Percentiles rank a stretch among this genome's conserved stretches.
phyloP scores from a whole-genome alignment of 441 rosid genomes.

The Populus hybrid region DNA sequence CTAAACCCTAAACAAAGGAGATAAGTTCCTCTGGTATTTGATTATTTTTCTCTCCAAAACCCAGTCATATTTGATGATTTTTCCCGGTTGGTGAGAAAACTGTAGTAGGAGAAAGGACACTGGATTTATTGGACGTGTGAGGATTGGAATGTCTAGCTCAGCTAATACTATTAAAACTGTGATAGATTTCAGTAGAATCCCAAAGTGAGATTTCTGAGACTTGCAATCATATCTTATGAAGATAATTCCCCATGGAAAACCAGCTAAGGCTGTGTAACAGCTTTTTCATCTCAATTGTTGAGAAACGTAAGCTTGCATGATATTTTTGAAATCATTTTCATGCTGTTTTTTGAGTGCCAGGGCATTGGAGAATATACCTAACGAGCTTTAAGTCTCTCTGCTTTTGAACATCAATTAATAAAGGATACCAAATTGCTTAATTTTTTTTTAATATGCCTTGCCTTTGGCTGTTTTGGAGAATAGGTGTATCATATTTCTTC shows the following conservation, averaged over 20 bases:
- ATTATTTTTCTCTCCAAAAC: not conserved
- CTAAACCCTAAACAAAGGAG: conserved; percentile 18
- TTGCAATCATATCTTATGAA: not conserved
- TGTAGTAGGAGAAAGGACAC: not conserved
- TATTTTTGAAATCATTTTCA: not conserved
- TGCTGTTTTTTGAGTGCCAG: not conserved
- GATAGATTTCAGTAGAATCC: not conserved
- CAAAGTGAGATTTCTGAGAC: not conserved
- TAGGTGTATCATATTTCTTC: not conserved
- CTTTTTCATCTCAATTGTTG: not conserved
- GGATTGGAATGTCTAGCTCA: not conserved
- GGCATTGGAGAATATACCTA: not conserved
- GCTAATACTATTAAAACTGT: not conserved
- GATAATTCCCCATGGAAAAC: not conserved
- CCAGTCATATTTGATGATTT: not conserved
- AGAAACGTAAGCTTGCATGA: not conserved
- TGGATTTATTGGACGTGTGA: not conserved
- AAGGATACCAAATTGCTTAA: not conserved
- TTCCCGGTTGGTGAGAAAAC: not conserved
- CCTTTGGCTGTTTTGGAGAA: not conserved
- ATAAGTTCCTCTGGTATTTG: conserved; percentile 46
- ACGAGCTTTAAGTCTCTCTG: not conserved
- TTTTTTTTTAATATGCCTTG: not conserved
- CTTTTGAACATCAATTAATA: not conserved
- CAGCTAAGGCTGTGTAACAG: not conserved